Evolutionary conservation across 331 rosid genomes (phyloP).

Genomic region (Spiraea crenata): DNA sequence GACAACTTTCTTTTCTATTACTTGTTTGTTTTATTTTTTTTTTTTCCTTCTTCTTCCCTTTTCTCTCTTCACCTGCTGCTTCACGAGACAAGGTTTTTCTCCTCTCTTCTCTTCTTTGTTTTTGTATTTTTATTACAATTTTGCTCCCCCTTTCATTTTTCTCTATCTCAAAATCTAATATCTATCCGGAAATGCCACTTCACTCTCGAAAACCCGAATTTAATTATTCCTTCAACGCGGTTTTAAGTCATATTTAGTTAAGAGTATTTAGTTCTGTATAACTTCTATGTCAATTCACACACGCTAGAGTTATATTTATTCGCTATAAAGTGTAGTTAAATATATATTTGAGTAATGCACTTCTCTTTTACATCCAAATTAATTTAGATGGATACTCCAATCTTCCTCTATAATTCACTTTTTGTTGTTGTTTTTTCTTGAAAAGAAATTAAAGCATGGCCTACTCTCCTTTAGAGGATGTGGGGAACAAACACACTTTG

Average conservation of each 20-base stretch:
- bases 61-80: conserved; percentile 51
- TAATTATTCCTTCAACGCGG: no score
- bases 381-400: neutral
- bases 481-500: neutral
- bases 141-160: neutral
- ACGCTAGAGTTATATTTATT: no score
- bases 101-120: neutral
- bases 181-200: no score
- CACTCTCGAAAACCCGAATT: no score
- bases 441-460: neutral
- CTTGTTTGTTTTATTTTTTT: neutral
- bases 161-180: neutral
- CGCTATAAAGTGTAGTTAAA: no score
- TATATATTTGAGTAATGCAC: no score
- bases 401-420: conserved; percentile 19
- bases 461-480: conserved; percentile 8
- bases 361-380: no score
- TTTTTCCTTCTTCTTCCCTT: conserved; percentile 23
- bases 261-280: no score
- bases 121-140: neutral
- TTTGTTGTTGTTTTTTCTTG: conserved; percentile 18
- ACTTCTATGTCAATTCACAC: no score
- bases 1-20: conserved; percentile 3
- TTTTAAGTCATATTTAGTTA: no score
- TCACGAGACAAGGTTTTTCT: conserved; percentile 68